Conservation (phyloP, 768 basidiomycete species). For the Mycena chlorophos region DNA sequence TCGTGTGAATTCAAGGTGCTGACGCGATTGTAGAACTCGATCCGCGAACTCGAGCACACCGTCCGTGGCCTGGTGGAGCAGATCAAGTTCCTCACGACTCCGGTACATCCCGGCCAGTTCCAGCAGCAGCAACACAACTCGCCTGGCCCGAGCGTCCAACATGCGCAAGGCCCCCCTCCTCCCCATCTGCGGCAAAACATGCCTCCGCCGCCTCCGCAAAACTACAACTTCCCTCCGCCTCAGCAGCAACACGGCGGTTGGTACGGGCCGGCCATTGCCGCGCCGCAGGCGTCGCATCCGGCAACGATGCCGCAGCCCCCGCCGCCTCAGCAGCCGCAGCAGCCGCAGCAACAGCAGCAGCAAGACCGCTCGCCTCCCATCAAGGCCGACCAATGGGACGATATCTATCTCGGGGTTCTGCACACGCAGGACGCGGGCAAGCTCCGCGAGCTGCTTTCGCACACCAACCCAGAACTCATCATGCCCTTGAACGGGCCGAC, state of each 20-base stretch:
- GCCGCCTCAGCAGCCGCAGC: constrained; percentile 28
- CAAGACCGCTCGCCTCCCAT: constrained; percentile 55
- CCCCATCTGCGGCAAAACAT: constrained; percentile 46
- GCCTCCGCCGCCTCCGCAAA: constrained; percentile 38
- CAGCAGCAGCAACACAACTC: constrained; percentile 45
- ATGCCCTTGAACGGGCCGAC: constrained; percentile 73
- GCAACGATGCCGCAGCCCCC: constrained; percentile 64
- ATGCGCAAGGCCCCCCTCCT: constrained; percentile 35
- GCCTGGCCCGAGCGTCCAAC: constrained; percentile 40
- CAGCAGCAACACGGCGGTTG: constrained; percentile 53
- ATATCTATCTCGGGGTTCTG: constrained; percentile 74
- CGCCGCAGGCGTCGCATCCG: constrained; percentile 81
- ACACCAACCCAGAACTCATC: constrained; percentile 76
- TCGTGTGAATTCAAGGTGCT: background rate
- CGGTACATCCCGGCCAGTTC: constrained; percentile 50
- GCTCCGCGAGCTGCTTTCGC: constrained; percentile 69
- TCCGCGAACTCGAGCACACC: constrained; percentile 79
- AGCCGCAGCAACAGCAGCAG: constrained; percentile 35
- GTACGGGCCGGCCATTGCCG: constrained; percentile 68
- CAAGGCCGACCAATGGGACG: constrained; percentile 79
- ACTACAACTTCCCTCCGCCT: constrained; percentile 39
- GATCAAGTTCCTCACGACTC: constrained; percentile 73
- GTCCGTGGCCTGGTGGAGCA: constrained; percentile 77
- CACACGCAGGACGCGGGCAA: constrained; percentile 73
- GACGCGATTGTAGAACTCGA: constrained; percentile 54